Base-by-base conservation (phyloP, 2,329 filamentous ascomycete genomes). In the Raffaelea albimanens region DNA sequence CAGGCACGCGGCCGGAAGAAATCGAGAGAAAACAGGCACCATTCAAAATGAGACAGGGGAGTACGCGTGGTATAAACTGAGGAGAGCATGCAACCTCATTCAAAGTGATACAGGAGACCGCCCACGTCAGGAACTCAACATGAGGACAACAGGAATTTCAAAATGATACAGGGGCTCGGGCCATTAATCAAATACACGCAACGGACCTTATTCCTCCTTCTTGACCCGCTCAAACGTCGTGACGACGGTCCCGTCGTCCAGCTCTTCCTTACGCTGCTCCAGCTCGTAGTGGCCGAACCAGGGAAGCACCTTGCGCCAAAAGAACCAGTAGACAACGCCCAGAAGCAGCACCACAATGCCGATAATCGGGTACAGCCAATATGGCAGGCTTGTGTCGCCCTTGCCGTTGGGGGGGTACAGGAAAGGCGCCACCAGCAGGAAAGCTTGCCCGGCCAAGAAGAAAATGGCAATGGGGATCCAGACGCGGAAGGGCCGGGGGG, bases 401-500 rank as follows among this genome's bases (percentile, higher is more conserved):
- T 75, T 58, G 40, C 68, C 72, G 2, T 65, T 64, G 23, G 64
- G 60, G 2, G 75, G 75, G 1, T 72, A 73, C 1, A 71, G 58
- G 49, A 70, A 70, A 0, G 68, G 67, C 1, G 65, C 65, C 1
- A 68, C 45, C 0, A 68, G 59, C 22, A 71, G 58, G 55, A 71
- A 70, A 13, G 59, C 51, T 53, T 69, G 67, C 19, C 61, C 62
- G 4, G 59, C 57, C 8, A 70, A 53, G 51, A 67, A 67, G 21
- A 69, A 75, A 36, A 75, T 48, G 45, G 69, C 67, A 38, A 80
- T 71, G 3, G 76, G 73, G 2, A 76, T 63, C 14, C 69, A 72
- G 14, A 76, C 75, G 49, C 64, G 70, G 61, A 80, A 70, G 19
- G 76, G 75, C 1, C 76, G 73, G 51, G 68, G 58, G 70, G 73